phyloP scores from a whole-genome alignment of 2,329 filamentous ascomycete genomes.

The Clarireedia hainanense region DNA sequence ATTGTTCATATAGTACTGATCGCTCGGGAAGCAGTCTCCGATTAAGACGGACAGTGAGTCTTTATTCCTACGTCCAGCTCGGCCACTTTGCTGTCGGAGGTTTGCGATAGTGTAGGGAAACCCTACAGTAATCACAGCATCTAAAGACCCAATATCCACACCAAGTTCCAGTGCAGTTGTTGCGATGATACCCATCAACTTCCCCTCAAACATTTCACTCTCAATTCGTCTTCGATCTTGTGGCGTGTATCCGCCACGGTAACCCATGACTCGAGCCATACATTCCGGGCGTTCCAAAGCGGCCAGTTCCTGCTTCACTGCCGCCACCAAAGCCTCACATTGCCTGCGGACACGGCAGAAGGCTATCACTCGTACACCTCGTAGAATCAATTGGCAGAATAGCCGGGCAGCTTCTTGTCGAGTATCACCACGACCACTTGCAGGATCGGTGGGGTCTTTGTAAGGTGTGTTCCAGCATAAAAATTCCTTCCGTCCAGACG shows the following conservation, averaged over 20 bases:
- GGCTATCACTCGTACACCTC: conserved; percentile 85
- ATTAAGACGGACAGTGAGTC: conserved; percentile 87
- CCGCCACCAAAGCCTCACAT: conserved; percentile 75
- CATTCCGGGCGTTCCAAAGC: conserved; percentile 67
- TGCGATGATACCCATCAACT: conserved; percentile 84
- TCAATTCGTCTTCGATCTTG: conserved; percentile 86
- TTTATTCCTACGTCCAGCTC: conserved; percentile 85
- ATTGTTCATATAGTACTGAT: conserved; percentile 96
- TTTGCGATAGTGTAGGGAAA: conserved; percentile 97
- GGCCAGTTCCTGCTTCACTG: conserved; percentile 71
- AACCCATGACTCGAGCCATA: conserved; percentile 80
- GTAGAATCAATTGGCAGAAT: conserved; percentile 81
- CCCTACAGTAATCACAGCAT: conserved; percentile 87
- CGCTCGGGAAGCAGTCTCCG: conserved; percentile 80
- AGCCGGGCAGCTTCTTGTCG: conserved; percentile 81
- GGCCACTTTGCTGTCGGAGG: conserved; percentile 85
- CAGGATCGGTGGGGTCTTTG: conserved; percentile 79
- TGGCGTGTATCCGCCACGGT: conserved; percentile 88
- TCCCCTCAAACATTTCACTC: conserved; percentile 93
- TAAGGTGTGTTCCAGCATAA: conserved; percentile 97
- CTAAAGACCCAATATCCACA: conserved; percentile 88
- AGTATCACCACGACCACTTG: conserved; percentile 76
- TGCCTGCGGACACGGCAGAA: conserved; percentile 85
- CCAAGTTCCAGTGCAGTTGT: conserved; percentile 90
- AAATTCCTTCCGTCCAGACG: conserved; percentile 88